These are phyloP conservation scores for Kingdonia uniflora DNA, from an alignment of 164 flowering plant genomes.

Conservation along the genomic window DNA sequence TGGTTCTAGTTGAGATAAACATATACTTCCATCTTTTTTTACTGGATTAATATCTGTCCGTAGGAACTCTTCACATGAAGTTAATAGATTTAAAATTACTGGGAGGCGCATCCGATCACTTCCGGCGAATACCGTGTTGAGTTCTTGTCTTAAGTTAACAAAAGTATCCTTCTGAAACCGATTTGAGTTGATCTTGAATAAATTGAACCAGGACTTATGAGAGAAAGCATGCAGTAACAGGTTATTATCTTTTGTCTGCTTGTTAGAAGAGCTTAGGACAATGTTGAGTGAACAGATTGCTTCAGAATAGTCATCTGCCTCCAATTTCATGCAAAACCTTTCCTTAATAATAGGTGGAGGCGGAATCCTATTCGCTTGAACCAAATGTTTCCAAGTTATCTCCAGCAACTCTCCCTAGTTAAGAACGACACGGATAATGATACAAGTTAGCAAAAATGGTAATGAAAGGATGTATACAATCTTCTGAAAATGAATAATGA, in stretches of 20 bases:
- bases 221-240: conserved; percentile 27
- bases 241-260: conserved; percentile 8
- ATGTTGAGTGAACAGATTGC: conserved; percentile 30
- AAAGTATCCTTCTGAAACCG: conserved; percentile 34
- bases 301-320: conserved; percentile 28
- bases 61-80: conserved; percentile 37
- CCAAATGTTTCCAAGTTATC: conserved; percentile 60
- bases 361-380: conserved; percentile 25
- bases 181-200: conserved; percentile 31
- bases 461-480: too few species aligned
- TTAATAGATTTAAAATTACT: conserved; percentile 28
- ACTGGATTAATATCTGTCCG: background rate
- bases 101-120: conserved; percentile 22
- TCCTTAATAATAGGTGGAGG: conserved; percentile 56
- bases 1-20: too few species aligned
- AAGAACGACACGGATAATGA: conserved; percentile 7
- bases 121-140: conserved; percentile 14
- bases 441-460: conserved; percentile 2
- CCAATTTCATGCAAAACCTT: conserved; percentile 53
- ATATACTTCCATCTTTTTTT: background rate
- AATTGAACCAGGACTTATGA: conserved; percentile 45
- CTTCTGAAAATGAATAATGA: too few species aligned
- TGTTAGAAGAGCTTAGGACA: conserved; percentile 16
- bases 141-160: conserved; percentile 29
- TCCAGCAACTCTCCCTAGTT: conserved; percentile 61